Base-by-base conservation (phyloP, 768 basidiomycete species). In the Lepiota brunneoincarnata region DNA sequence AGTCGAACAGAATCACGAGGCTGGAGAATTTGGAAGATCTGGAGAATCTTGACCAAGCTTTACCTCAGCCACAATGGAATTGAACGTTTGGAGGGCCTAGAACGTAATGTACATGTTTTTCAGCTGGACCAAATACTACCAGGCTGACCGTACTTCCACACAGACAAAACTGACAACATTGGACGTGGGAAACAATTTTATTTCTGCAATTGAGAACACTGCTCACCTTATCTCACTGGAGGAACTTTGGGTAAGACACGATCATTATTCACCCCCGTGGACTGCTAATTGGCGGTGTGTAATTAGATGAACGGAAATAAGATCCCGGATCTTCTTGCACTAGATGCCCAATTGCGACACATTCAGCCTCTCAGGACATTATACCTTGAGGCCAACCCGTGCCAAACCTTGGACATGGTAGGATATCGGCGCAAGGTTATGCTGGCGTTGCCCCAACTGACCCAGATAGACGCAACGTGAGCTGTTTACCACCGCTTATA, bases 41-140 rank as follows among this genome's bases (percentile, higher is more conserved):
- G 7, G 76, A 75, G 38, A 79, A 77, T 49, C 78, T 99, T 14
- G 91, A 95, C 63, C 90, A 98, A n/a, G 66, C 69, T 99, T 5
- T 98, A 98, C 68, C 74, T 99, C 38, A 93, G 90, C 57, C 96
- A 98, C 64, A 99, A 98, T 58, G 97, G 97, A 0, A 71, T 99
- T 12, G 77, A 84, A 63, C 77, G 75, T 56, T 65, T 99, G 28
- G 92, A 96, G 67, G 94, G 94, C 1, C 74, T 99, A 7, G 87
- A 91, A 45, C 75, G 84, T 26, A 95, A 93, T 62, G 94, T 93
- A 59, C 60, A 83, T 46, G n/a, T 36, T 48, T 28, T 42, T 46
- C 23, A 26, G 15, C 10, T 46, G 28, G 17, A 18, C 26, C 18
- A 41, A 11, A 45, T 21, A 44, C 38, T 17, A 17, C 11, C 31